These are phyloP conservation scores for Phaffia rhodozyma DNA, from an alignment of 1,284 basidiomycete species.

Conservation along the genomic window DNA sequence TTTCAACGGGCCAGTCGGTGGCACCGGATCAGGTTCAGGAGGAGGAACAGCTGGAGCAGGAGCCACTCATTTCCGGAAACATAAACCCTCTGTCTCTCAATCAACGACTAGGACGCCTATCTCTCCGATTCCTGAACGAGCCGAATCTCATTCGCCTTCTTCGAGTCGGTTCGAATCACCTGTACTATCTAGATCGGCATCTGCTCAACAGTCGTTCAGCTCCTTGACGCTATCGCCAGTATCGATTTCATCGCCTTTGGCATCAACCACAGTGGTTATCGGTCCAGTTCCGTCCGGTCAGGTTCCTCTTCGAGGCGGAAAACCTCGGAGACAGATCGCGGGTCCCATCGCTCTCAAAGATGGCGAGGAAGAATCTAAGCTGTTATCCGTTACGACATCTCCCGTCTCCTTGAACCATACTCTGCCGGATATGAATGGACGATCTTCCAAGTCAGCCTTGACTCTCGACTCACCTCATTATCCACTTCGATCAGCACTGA, in stretches of 20 bases:
- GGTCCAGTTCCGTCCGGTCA: too few relatives aligned
- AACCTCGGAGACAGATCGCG: too few relatives aligned
- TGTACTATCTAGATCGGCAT: neutral
- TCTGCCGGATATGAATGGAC: too few relatives aligned
- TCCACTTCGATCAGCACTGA: neutral
- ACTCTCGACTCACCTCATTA: neutral
- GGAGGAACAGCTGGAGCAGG: too few relatives aligned
- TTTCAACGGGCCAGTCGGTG: too few relatives aligned
- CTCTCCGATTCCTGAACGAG: conserved; percentile 35
- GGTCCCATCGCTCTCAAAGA: too few relatives aligned
- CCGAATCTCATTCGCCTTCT: conserved; percentile 31
- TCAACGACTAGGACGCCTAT: conserved; percentile 28
- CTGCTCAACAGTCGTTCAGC: conserved; percentile 15
- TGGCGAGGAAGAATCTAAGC: too few relatives aligned
- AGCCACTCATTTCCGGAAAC: neutral
- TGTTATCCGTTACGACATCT: too few relatives aligned
- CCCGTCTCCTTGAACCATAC: too few relatives aligned
- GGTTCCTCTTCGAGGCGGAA: too few relatives aligned
- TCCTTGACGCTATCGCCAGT: conserved; percentile 6
- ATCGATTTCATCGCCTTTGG: neutral
- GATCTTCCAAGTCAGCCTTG: too few relatives aligned
- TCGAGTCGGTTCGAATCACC: conserved; percentile 15
- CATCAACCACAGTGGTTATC: neutral
- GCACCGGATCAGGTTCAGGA: too few relatives aligned
- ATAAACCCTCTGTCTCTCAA: neutral